A percentile compares a stretch with the other conserved stretches of the same genome.
phyloP scores from a whole-genome alignment of 345 rosid genomes.

The Mercurialis annua region DNA sequence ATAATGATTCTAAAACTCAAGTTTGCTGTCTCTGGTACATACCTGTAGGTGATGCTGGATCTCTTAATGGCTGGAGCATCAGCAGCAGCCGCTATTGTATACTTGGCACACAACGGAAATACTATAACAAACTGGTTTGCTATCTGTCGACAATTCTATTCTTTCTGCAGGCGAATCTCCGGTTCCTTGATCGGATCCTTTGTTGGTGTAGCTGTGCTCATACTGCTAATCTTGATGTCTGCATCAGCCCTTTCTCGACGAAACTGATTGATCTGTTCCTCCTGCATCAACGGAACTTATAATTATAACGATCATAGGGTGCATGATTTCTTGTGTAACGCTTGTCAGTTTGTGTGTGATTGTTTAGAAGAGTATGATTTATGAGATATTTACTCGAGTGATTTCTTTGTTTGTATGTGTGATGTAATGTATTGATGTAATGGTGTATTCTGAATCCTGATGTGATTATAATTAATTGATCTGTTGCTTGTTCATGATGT shows the following conservation, averaged over 20 bases:
- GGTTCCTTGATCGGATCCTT: constrained; percentile 76
- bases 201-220: constrained; percentile 36
- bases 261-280: constrained; percentile 14
- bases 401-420: constrained; percentile 6
- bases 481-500: not conserved
- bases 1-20: not conserved
- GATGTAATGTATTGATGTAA: not conserved
- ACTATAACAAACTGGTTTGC: constrained; percentile 62
- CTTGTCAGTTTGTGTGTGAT: constrained; percentile 8
- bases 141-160: constrained; percentile 68
- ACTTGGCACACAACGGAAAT: constrained; percentile 79
- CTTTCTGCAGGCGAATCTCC: constrained; percentile 74
- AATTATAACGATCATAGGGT: constrained; percentile 7
- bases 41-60: constrained; percentile 50
- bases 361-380: constrained; percentile 5
- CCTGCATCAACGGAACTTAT: not conserved
- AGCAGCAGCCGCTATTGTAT: constrained; percentile 74
- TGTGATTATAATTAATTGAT: not conserved
- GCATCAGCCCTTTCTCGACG: constrained; percentile 56
- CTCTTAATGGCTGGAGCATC: constrained; percentile 68
- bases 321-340: not conserved
- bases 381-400: no score
- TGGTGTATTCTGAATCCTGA: not conserved
- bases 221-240: constrained; percentile 44
- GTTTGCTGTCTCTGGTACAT: not conserved